Evolutionary conservation across 257 asterid genomes (phyloP).

Genomic region (Solanum acaule): DNA sequence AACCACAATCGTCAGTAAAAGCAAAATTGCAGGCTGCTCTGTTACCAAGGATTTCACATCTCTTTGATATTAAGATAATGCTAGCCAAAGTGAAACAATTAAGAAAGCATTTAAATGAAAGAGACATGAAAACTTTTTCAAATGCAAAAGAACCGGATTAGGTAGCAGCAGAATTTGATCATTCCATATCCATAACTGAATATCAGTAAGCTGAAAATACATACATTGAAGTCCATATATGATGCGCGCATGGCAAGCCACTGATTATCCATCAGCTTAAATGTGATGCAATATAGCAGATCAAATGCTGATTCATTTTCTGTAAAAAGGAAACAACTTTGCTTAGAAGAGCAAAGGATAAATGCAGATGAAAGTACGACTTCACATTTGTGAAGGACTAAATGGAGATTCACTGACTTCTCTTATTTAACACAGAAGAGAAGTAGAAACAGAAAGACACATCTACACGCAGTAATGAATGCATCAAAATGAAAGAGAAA

Average conservation of each 20-base stretch:
- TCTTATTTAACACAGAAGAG: background rate
- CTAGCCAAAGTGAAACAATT: background rate
- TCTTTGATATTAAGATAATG: background rate
- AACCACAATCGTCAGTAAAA: background rate
- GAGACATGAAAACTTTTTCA: background rate
- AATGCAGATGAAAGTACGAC: background rate
- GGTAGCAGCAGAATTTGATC: background rate
- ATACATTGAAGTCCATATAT: slow-evolving; percentile 96
- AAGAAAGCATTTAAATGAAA: background rate
- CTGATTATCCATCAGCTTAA: slow-evolving; percentile 96
- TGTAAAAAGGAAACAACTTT: slow-evolving; percentile 16
- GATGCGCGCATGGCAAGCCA: slow-evolving; percentile 99
- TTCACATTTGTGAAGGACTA: background rate
- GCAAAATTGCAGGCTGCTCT: background rate
- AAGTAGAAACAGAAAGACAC: background rate
- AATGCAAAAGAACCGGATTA: background rate
- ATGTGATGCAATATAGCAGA: slow-evolving; percentile 87
- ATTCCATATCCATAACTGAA: background rate
- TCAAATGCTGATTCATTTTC: slow-evolving; percentile 93
- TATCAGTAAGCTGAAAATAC: slow-evolving; percentile 7
- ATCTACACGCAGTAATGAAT: background rate
- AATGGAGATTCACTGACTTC: background rate
- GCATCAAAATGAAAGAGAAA: background rate
- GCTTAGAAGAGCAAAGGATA: slow-evolving; percentile 7
- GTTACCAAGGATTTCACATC: background rate